These are phyloP conservation scores for Prunus armeniaca DNA, from an alignment of 306 rosid genomes.

Conservation along the genomic window DNA sequence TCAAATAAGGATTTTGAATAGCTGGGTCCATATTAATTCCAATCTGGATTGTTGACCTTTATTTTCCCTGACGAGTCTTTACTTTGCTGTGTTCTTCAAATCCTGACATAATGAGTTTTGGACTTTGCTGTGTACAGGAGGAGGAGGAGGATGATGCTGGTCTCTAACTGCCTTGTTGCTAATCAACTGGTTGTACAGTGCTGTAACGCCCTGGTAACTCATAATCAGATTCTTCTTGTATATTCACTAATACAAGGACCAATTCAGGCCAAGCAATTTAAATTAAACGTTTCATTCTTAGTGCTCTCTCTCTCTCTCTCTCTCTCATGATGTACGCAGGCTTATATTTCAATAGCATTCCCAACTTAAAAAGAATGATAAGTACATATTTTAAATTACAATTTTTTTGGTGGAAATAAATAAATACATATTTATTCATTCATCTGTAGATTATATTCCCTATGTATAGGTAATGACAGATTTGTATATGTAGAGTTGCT, in stretches of 20 bases:
- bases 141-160: conserved; percentile 31
- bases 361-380: too few species aligned
- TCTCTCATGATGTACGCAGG: too few species aligned
- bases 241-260: conserved; percentile 27
- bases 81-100: neutral
- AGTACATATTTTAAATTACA: too few species aligned
- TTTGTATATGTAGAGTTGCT: too few species aligned
- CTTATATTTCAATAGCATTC: too few species aligned
- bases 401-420: too few species aligned
- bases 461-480: too few species aligned
- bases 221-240: conserved; percentile 33
- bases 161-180: conserved; percentile 36
- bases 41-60: neutral
- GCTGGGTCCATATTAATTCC: neutral
- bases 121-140: conserved; percentile 43
- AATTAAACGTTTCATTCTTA: conserved; percentile 1
- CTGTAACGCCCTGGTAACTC: conserved; percentile 39
- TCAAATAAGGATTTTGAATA: neutral
- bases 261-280: conserved; percentile 12
- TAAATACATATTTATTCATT: too few species aligned
- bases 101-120: neutral
- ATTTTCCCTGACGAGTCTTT: neutral
- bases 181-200: conserved; percentile 61
- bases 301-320: neutral
- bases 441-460: too few species aligned